Conservation (phyloP, 257 asterid species). For the Nicotiana knightiana region DNA sequence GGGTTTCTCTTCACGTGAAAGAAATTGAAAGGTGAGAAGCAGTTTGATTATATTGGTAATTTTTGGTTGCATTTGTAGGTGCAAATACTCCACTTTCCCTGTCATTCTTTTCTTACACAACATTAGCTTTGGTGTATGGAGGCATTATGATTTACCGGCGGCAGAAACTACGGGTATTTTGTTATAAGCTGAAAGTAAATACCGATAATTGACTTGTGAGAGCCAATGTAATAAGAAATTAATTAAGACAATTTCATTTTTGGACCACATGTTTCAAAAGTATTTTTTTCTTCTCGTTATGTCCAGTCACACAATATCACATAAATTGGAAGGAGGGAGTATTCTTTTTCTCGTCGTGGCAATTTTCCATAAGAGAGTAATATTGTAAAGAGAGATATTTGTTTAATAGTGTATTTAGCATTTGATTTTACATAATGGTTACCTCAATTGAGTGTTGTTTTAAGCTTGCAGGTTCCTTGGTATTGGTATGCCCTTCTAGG, state of each 20-base stretch:
- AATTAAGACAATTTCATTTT: too few relatives aligned
- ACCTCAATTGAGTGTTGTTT: neutral
- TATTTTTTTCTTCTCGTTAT: too few relatives aligned
- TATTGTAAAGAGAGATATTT: too few relatives aligned
- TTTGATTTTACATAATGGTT: neutral
- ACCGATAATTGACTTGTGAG: too few relatives aligned
- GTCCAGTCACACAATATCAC: too few relatives aligned
- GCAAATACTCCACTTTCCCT: slow-evolving; percentile 66
- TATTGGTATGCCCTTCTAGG: slow-evolving; percentile 65
- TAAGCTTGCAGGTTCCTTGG: slow-evolving; percentile 57
- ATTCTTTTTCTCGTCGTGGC: too few relatives aligned
- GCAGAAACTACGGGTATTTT: slow-evolving; percentile 47
- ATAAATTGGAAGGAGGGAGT: too few relatives aligned
- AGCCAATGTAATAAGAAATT: too few relatives aligned
- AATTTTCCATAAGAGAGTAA: too few relatives aligned
- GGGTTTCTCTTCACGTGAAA: neutral
- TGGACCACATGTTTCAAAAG: too few relatives aligned
- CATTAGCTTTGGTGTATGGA: slow-evolving; percentile 59
- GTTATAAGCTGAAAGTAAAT: neutral
- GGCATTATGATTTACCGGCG: slow-evolving; percentile 47
- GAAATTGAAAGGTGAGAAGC: neutral
- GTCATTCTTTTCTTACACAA: slow-evolving; percentile 50
- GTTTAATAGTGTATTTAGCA: neutral
- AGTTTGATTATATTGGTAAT: neutral
- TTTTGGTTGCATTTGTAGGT: slow-evolving; percentile 24